Percentiles rank a stretch among this genome's conserved stretches.
These are phyloP conservation scores for Solanum tarijense DNA, from an alignment of 257 asterid species.

Conservation along the genomic window DNA sequence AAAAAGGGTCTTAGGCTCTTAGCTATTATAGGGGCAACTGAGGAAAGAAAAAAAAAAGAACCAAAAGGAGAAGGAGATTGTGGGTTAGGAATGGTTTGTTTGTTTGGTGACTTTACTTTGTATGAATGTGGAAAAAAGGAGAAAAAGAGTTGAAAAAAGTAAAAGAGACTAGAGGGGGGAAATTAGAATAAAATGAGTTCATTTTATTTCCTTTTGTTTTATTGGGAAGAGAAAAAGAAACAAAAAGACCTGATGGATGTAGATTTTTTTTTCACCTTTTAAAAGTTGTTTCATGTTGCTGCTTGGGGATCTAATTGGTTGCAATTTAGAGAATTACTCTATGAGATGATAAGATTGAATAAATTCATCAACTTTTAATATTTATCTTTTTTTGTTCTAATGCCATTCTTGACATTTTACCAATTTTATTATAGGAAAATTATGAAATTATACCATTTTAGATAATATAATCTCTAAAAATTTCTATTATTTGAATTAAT, in stretches of 20 bases:
- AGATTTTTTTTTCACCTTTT: background rate
- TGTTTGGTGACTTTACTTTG: conserved; percentile 1
- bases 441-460: too few species aligned
- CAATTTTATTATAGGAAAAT: background rate
- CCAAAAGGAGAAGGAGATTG: background rate
- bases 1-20: background rate
- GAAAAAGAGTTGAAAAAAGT: background rate
- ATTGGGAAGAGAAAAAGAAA: background rate
- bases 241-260: background rate
- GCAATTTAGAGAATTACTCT: background rate
- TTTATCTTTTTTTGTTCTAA: background rate
- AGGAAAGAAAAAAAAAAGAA: background rate
- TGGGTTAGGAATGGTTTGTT: background rate
- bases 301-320: background rate
- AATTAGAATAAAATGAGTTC: conserved; percentile 6
- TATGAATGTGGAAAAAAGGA: background rate
- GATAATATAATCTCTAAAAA: too few species aligned
- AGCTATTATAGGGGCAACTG: background rate
- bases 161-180: background rate
- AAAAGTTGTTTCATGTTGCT: background rate
- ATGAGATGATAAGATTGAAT: background rate
- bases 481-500: too few species aligned
- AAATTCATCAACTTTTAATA: background rate
- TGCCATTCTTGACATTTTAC: background rate
- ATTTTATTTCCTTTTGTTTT: conserved; percentile 1